Percentiles rank a stretch among this genome's conserved stretches.
These are phyloP conservation scores for Aspergillus cristatus DNA, from an alignment of 495 filamentous ascomycete genomes.

Conservation along the genomic window DNA sequence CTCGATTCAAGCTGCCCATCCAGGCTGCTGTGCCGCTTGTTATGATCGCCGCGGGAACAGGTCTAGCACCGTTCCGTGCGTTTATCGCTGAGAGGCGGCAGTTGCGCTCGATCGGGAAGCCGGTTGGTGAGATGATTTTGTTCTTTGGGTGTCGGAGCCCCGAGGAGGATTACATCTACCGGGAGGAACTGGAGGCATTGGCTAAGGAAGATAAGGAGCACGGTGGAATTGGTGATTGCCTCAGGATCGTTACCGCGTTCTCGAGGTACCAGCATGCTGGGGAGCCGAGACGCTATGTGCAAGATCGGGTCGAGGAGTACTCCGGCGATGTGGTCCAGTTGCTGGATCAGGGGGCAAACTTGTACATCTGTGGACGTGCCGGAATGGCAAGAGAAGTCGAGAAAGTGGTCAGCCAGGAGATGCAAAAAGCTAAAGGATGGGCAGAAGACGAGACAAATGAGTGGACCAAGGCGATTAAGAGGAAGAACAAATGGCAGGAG, in stretches of 20 bases:
- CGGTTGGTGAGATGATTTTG: conserved; percentile 31
- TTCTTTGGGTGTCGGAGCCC: conserved; percentile 38
- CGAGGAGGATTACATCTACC: conserved; percentile 35
- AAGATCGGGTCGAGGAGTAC: conserved; percentile 30
- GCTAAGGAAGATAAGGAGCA: conserved; percentile 2
- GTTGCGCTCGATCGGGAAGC: conserved; percentile 27
- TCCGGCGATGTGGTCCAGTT: conserved; percentile 23
- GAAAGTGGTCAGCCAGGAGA: conserved; percentile 21
- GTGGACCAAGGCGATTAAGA: conserved; percentile 37
- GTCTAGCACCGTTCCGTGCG: conserved; percentile 39
- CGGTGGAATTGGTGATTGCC: conserved; percentile 10
- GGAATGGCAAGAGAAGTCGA: conserved; percentile 44
- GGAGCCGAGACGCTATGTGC: conserved; percentile 24
- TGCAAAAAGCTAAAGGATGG: conserved; percentile 24
- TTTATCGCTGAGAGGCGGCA: conserved; percentile 36
- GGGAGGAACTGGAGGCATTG: conserved; percentile 26
- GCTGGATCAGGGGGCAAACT: conserved; percentile 29
- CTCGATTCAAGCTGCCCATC: conserved; percentile 37
- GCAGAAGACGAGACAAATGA: conserved; percentile 25
- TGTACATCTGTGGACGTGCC: conserved; percentile 44
- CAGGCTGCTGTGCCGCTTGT: conserved; percentile 24
- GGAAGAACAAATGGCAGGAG: conserved; percentile 40
- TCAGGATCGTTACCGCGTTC: conserved; percentile 28
- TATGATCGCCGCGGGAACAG: conserved; percentile 41
- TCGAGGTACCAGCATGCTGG: conserved; percentile 13